A percentile compares a stretch with the other conserved stretches of the same genome.
Conservation (phyloP, 2,329 filamentous ascomycete species). For the Metarhizium brunneum region DNA sequence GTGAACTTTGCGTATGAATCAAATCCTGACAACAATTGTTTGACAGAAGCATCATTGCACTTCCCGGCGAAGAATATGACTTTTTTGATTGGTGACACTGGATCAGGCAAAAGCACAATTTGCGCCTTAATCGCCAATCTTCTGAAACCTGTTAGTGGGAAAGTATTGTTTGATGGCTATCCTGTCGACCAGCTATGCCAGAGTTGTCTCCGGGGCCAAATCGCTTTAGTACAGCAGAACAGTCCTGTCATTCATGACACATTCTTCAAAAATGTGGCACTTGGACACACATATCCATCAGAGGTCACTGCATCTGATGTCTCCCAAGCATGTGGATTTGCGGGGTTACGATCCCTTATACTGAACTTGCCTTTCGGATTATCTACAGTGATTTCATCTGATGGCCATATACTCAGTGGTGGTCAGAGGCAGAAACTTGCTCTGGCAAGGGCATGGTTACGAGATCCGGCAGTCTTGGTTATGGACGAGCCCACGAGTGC, state of each 20-base stretch:
- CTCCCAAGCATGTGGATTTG: slow-evolving; percentile 52
- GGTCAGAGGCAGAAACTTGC: slow-evolving; percentile 78
- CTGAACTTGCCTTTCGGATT: slow-evolving; percentile 57
- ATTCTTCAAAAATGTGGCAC: slow-evolving; percentile 66
- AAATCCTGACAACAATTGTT: slow-evolving; percentile 48
- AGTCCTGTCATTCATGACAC: slow-evolving; percentile 76
- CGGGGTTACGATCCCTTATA: slow-evolving; percentile 61
- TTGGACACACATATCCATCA: slow-evolving; percentile 49
- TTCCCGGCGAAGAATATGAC: slow-evolving; percentile 66
- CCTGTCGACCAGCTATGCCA: slow-evolving; percentile 53
- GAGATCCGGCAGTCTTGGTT: slow-evolving; percentile 72
- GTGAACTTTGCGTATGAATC: slow-evolving; percentile 77
- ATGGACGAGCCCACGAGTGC: slow-evolving; percentile 86
- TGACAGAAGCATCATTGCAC: slow-evolving; percentile 54
- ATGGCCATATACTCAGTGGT: slow-evolving; percentile 67
- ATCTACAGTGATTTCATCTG: slow-evolving; percentile 60
- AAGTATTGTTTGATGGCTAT: slow-evolving; percentile 59
- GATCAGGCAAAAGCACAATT: slow-evolving; percentile 87
- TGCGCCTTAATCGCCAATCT: slow-evolving; percentile 71
- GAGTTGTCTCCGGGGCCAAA: slow-evolving; percentile 65
- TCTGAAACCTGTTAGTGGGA: slow-evolving; percentile 57
- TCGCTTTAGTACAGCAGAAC: slow-evolving; percentile 76
- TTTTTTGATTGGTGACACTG: slow-evolving; percentile 78
- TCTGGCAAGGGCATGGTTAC: slow-evolving; percentile 66
- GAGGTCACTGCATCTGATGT: slow-evolving; percentile 46